Percentiles rank a stretch among this genome's conserved stretches.
These are phyloP conservation scores for Iris pallida DNA, from an alignment of 116 monocot species.

Conservation along the genomic window DNA sequence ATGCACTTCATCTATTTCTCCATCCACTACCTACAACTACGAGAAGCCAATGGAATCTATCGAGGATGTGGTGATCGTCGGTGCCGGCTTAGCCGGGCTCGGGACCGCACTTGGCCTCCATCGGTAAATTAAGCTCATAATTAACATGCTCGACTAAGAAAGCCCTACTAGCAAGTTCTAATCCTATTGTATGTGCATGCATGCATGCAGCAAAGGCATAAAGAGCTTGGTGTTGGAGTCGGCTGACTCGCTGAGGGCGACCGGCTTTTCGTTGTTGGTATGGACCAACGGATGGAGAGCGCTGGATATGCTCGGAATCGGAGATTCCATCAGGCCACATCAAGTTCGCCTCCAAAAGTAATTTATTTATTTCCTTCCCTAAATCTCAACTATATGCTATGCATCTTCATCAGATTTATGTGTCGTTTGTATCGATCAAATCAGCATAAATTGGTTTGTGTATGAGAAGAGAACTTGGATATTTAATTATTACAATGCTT, in stretches of 20 bases:
- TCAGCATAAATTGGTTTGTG: too few relatives aligned
- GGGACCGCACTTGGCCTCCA: constrained; percentile 38
- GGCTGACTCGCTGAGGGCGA: constrained; percentile 35
- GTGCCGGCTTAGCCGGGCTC: constrained; percentile 37
- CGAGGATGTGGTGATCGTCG: constrained; percentile 36
- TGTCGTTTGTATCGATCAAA: too few relatives aligned
- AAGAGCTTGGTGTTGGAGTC: constrained; percentile 53
- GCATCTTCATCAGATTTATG: neutral
- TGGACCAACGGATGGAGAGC: constrained; percentile 56
- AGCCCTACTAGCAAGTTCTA: too few relatives aligned
- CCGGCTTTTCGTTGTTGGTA: constrained; percentile 41
- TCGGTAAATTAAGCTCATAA: constrained; percentile 5
- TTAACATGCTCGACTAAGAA: too few relatives aligned
- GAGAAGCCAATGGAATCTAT: constrained; percentile 6
- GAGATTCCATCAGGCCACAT: constrained; percentile 21
- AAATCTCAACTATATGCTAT: neutral
- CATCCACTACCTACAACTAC: too few relatives aligned
- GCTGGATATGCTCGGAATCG: constrained; percentile 47
- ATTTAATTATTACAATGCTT: too few relatives aligned
- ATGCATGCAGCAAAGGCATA: constrained; percentile 54
- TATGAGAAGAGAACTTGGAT: too few relatives aligned
- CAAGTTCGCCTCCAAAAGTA: constrained; percentile 28
- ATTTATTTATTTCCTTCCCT: neutral
- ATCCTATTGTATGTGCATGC: too few relatives aligned
- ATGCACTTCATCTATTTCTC: too few relatives aligned